Evolutionary conservation across 2,329 filamentous ascomycete genomes (phyloP).

Genomic region (Elsinoe necatrix): DNA sequence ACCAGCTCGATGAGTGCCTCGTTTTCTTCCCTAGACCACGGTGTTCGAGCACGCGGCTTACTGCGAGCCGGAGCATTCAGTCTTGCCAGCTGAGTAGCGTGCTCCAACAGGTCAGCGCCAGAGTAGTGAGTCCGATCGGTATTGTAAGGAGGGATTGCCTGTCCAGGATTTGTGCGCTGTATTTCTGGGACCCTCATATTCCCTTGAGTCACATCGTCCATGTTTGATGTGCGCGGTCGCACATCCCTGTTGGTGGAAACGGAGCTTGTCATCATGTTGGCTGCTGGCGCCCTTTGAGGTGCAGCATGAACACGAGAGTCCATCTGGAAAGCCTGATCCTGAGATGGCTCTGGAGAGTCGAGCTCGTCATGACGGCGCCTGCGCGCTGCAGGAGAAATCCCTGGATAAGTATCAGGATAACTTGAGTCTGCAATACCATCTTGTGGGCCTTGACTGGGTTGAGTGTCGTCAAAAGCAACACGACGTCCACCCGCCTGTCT

Average conservation of each 20-base stretch:
- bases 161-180: conserved; percentile 27
- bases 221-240: not conserved
- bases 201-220: not conserved
- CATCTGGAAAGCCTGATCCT: conserved; percentile 40
- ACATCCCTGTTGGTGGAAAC: not conserved
- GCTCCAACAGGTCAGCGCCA: conserved; percentile 18
- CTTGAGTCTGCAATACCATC: not conserved
- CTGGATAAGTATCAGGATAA: not conserved
- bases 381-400: not conserved
- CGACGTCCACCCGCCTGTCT: conserved; percentile 32
- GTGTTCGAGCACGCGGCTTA: conserved; percentile 24
- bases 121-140: not conserved
- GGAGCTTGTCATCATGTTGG: not conserved
- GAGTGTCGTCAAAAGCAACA: conserved; percentile 32
- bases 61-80: conserved; percentile 31
- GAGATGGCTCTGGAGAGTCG: conserved; percentile 26
- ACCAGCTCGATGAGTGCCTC: conserved; percentile 43
- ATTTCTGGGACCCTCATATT: not conserved
- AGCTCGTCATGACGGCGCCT: conserved; percentile 27
- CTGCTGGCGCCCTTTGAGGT: conserved; percentile 18
- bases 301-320: conserved; percentile 28
- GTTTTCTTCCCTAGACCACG: conserved; percentile 32
- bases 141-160: conserved; percentile 22
- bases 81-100: conserved; percentile 21
- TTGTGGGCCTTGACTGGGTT: not conserved